Evolutionary conservation across 1,284 basidiomycete genomes (phyloP), one percentile per base, ranked within the genome.

Genomic region (Moesziomyces antarcticus): DNA sequence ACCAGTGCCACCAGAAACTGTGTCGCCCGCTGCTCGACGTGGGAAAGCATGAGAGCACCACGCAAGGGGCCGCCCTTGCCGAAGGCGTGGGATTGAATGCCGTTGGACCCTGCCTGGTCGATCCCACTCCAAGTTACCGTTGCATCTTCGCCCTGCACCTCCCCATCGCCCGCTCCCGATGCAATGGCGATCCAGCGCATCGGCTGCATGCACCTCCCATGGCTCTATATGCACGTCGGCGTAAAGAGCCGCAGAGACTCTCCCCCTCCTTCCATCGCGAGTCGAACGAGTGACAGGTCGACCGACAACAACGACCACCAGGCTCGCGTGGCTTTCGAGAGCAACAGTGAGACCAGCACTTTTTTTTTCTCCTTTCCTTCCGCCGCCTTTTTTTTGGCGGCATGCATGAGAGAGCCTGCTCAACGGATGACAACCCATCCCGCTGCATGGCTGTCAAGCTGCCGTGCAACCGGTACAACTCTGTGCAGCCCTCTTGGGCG

Each of bases 311-410:
- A 16, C 13, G 37, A 18, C 18, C 14, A 18, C 18, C 14, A 6
- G 5, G 37, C 37, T 16, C 16, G 16, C 16, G 16, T 40, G 37
- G 37, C 37, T 14, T 11, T 40, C 16, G 24, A 66, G 57, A 67
- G 42, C 57, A 67, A 67, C 65, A 61, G 54, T 61, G 65, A 61
- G 55, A 67, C 52, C 52, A 56, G 61, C 53, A 60, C 64, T 5
- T 7, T 16, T 16, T 40, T 50, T 40, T 42, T 25, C 21, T 18
- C 25, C 6, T 14, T 10, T 16, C 18, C 22, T 27, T 33, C 16
- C 6, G 24, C 24, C 24, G 24, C 25, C 10, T 25, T 22, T 40
- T 35, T 24, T 41, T n/a, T 25, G 37, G 37, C 16, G 21, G 9
- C 33, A 21, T 48, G 35, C 30, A 40, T 18, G 30, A 40, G 22